phyloP scores from a whole-genome alignment of 305 asterid species.

The Coffea humblotiana region DNA sequence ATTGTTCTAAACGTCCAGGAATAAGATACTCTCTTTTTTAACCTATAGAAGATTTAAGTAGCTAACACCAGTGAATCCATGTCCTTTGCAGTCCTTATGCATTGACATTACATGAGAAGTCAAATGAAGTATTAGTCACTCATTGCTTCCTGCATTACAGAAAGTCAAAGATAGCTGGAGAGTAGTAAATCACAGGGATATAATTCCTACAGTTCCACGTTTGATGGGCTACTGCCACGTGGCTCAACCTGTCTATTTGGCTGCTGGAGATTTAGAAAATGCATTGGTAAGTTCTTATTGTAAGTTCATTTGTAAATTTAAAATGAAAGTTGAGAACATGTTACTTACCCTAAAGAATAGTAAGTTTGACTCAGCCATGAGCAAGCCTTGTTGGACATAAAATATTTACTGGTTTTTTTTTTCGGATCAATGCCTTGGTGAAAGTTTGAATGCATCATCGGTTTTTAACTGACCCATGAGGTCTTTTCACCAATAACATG shows the following conservation, averaged over 20 bases:
- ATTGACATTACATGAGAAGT: background rate
- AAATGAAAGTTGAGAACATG: background rate
- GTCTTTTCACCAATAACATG: background rate
- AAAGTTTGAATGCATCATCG: background rate
- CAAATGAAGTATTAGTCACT: background rate
- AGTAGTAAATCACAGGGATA: constrained; percentile 94
- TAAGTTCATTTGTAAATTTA: background rate
- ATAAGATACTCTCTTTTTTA: background rate
- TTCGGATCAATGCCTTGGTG: background rate
- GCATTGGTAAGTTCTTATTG: constrained; percentile 43
- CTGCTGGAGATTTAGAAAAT: constrained; percentile 53
- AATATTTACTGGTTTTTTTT: background rate
- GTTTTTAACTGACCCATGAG: background rate
- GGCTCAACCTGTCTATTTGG: constrained; percentile 91
- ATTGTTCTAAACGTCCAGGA: background rate
- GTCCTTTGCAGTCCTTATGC: background rate
- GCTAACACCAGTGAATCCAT: background rate
- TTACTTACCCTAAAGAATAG: background rate
- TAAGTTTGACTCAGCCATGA: background rate
- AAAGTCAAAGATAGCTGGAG: constrained; percentile 94
- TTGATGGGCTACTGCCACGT: constrained; percentile 99
- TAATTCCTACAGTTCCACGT: constrained; percentile 97
- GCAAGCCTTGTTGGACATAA: background rate
- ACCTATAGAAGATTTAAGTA: background rate
- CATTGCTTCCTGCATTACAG: constrained; percentile 40